Conservation (phyloP, 805 yeast genomes). For the Kodamaea laetipori region DNA sequence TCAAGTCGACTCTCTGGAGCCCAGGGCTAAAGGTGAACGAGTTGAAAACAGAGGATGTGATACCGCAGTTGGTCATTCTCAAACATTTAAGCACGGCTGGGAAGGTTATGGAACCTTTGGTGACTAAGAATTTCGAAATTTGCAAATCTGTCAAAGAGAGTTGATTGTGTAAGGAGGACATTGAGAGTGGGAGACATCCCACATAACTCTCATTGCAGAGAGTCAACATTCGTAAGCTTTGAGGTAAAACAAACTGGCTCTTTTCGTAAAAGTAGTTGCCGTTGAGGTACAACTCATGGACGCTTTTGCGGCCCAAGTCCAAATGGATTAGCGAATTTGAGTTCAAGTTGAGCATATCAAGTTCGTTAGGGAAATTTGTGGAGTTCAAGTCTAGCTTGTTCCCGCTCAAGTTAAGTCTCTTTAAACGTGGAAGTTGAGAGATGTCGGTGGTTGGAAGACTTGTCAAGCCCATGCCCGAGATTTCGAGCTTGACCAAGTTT, state of each 20-base stretch:
- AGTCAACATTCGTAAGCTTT: neutral
- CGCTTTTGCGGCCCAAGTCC: neutral
- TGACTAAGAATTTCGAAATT: constrained; percentile 1
- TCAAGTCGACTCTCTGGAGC: neutral
- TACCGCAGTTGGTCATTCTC: constrained; percentile 1
- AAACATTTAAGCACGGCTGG: neutral
- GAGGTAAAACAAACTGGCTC: neutral
- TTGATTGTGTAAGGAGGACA: neutral
- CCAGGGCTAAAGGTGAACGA: constrained; percentile 2
- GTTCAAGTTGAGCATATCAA: neutral
- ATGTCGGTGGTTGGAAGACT: constrained; percentile 1
- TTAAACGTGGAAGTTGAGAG: neutral
- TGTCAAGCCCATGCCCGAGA: constrained; percentile 3
- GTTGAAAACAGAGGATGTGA: constrained; percentile 3
- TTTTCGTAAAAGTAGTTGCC: constrained; percentile 4
- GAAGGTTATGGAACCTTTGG: neutral
- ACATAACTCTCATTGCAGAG: neutral
- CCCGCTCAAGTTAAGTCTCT: neutral
- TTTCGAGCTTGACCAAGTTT: neutral
- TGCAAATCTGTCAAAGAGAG: neutral
- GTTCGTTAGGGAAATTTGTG: neutral
- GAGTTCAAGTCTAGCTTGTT: neutral
- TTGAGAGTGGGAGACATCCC: neutral
- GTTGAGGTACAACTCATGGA: neutral
- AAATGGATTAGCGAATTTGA: neutral